Evolutionary conservation across 2,329 filamentous ascomycete species (phyloP).

Genomic region (Ceratocystis colombiana): DNA sequence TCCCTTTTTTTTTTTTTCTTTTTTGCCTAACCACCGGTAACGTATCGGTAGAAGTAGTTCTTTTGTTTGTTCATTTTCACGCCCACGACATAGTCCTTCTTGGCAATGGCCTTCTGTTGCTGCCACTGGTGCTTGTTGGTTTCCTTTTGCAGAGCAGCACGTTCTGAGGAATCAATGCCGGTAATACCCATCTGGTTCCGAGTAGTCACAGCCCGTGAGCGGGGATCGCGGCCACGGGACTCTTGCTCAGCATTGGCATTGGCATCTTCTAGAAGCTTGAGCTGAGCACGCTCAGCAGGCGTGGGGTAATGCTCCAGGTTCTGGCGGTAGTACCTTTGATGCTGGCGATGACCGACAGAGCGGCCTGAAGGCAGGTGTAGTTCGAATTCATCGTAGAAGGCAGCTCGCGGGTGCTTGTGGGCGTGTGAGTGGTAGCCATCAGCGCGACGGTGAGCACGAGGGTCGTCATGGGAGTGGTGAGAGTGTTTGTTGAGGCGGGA

Average conservation of each 20-base stretch:
- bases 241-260: conserved; percentile 27
- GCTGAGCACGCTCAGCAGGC: conserved; percentile 61
- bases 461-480: conserved; percentile 63
- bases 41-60: conserved; percentile 46
- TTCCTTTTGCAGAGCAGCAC: conserved; percentile 19
- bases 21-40: conserved; percentile 35
- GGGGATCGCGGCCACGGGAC: conserved; percentile 19
- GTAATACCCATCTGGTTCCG: conserved; percentile 22
- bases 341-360: conserved; percentile 77
- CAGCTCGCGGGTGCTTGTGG: conserved; percentile 62
- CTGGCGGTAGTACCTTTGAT: conserved; percentile 83
- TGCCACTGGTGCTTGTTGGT: conserved; percentile 20
- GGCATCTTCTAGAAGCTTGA: conserved; percentile 48
- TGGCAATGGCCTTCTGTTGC: conserved; percentile 23
- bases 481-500: conserved; percentile 60
- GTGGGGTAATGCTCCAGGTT: conserved; percentile 80
- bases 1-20: too few relatives aligned
- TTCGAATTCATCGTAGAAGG: conserved; percentile 87
- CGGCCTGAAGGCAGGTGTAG: conserved; percentile 84
- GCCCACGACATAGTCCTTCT: conserved; percentile 25
- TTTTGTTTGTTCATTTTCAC: conserved; percentile 45
- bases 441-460: conserved; percentile 60
- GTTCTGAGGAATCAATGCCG: conserved; percentile 16
- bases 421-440: conserved; percentile 77
- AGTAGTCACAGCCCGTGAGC: conserved; percentile 14